Evolutionary conservation across 345 rosid species (phyloP), one percentile per base, ranked within the genome.

Genomic region (Eucalyptus leucophloia): DNA sequence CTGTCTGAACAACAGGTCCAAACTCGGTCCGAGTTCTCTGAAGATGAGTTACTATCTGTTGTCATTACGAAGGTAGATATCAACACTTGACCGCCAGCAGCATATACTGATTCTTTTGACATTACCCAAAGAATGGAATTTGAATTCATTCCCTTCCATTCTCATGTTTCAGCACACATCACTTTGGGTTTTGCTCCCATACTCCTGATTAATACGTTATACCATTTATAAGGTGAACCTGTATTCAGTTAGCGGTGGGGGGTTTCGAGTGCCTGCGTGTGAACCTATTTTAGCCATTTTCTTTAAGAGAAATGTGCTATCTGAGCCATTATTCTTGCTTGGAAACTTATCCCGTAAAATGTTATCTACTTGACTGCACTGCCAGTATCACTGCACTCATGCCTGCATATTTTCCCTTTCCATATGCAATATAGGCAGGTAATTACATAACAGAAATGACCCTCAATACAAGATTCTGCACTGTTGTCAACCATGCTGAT

Each of bases 11-110:
- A 26, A 65, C 91, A 96, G 98, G 89, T 96, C 91, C 99, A 95
- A 91, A 92, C 96, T 28, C 97, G 93, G 86, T 97, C 99, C 72
- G 99, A 97, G 88, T 96, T 96, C 93, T 96, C 99, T 69, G 99
- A 97, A 93, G 99, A 97, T 65, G 99, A 96, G 94, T 90, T 97
- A 81, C 92, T 94, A 18, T 97, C 99, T 49, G 94, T 95, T 88
- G 96, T 94, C 50, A 89, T 97, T 89, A 94, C 96, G 98, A 97
- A 96, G 98, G 98, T 95, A 92, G 28, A 49, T 40, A n/a, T 62
- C 34, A 30, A 89, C 34, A 30, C 72, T 62, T 6, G 72, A 62
- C 72, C 30, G 17, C 34, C 30, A 62, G 72, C 34, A 62, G 34
- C 12, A 30, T 62, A 30, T 13, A 30, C 34, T 30, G 72, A 62